Evolutionary conservation across 1,139 yeast genomes (phyloP).

Genomic region (Candida pseudoviswanathii): DNA sequence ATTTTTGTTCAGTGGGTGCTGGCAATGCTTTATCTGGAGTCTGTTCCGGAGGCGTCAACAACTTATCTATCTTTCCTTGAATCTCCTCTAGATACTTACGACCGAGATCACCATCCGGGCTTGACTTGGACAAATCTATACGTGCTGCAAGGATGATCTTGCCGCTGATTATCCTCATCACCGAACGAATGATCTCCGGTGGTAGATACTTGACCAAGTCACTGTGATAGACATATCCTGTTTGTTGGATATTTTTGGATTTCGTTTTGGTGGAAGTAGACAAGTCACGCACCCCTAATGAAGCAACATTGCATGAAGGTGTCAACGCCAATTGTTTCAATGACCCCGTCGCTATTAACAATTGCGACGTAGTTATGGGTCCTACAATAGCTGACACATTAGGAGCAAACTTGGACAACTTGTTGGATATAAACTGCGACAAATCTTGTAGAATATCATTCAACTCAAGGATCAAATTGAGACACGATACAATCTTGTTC

Average conservation of each 20-base stretch:
- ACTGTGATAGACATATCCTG: constrained; percentile 63
- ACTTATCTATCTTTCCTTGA: constrained; percentile 62
- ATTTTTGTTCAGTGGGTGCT: constrained; percentile 73
- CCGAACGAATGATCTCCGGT: constrained; percentile 62
- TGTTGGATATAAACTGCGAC: constrained; percentile 56
- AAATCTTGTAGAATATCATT: constrained; percentile 46
- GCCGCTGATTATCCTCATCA: constrained; percentile 77
- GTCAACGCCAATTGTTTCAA: constrained; percentile 65
- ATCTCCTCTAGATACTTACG: constrained; percentile 60
- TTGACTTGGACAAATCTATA: constrained; percentile 57
- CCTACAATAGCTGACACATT: constrained; percentile 77
- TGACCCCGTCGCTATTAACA: constrained; percentile 74
- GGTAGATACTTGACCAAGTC: constrained; percentile 59
- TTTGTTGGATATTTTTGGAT: constrained; percentile 41
- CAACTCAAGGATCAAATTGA: constrained; percentile 51
- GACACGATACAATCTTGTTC: constrained; percentile 42
- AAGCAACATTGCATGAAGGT: constrained; percentile 83
- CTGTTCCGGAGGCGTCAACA: constrained; percentile 77
- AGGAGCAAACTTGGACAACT: constrained; percentile 71
- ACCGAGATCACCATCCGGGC: constrained; percentile 60
- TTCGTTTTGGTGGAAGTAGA: constrained; percentile 32
- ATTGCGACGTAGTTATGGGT: constrained; percentile 70
- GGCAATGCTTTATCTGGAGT: constrained; percentile 77
- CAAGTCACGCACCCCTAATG: constrained; percentile 68
- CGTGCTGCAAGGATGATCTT: constrained; percentile 84